phyloP scores from a whole-genome alignment of 192 early-diverging fungal species.

The Coemansia sp. region DNA sequence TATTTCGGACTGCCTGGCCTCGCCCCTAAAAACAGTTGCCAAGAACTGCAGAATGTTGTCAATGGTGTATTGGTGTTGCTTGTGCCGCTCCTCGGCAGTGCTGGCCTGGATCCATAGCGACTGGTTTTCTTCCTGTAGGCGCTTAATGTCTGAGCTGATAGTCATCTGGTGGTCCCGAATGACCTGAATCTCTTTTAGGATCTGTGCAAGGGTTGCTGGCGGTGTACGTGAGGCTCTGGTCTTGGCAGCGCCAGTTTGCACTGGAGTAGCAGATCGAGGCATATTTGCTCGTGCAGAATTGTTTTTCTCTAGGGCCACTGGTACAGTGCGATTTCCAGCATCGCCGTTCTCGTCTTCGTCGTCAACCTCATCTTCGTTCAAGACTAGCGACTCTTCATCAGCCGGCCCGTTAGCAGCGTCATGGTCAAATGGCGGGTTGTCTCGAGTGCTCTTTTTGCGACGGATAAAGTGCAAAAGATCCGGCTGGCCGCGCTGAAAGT shows the following conservation, averaged over 20 bases:
- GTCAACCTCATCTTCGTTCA: constrained; percentile 9
- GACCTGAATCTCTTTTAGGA: constrained; percentile 76
- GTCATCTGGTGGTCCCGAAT: constrained; percentile 89
- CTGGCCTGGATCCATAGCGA: constrained; percentile 84
- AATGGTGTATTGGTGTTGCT: constrained; percentile 85
- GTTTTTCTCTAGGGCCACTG: not conserved
- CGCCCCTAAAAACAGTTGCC: constrained; percentile 75
- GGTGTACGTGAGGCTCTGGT: constrained; percentile 21
- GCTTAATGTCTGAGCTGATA: constrained; percentile 82
- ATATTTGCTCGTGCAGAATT: not conserved
- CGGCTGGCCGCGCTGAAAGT: constrained; percentile 86
- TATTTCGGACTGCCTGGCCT: constrained; percentile 31
- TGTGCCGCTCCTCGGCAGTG: constrained; percentile 70
- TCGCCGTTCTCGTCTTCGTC: constrained; percentile 55
- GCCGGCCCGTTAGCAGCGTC: constrained; percentile 13
- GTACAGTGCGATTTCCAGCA: not conserved
- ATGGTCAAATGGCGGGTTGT: constrained; percentile 15
- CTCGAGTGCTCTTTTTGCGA: constrained; percentile 70
- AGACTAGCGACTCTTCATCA: constrained; percentile 33
- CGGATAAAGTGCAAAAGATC: constrained; percentile 84
- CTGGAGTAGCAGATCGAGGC: not conserved
- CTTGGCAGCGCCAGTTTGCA: not conserved
- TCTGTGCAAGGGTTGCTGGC: constrained; percentile 20
- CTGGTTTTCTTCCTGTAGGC: constrained; percentile 84
- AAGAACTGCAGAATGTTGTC: constrained; percentile 92